Conservation (phyloP, 495 filamentous ascomycete species). For the Penicillium roqueforti region DNA sequence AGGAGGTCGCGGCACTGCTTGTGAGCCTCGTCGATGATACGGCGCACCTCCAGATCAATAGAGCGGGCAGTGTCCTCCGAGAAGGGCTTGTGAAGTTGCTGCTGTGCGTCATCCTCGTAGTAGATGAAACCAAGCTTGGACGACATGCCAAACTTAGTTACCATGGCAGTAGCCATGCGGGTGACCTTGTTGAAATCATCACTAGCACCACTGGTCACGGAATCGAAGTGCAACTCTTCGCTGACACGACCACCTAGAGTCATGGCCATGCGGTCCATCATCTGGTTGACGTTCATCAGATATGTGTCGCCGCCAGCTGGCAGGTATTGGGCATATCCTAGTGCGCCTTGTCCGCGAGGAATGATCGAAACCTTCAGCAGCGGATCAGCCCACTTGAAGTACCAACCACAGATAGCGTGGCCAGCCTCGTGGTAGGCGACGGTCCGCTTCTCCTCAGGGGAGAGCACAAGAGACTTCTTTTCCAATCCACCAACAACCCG, state of each 20-base stretch:
- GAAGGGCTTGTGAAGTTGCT: conserved; percentile 88
- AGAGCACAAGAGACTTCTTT: conserved; percentile 90
- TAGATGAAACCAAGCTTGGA: conserved; percentile 85
- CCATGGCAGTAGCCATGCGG: conserved; percentile 90
- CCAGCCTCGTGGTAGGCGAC: conserved; percentile 98
- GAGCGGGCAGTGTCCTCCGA: conserved; percentile 86
- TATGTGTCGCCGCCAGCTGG: conserved; percentile 79
- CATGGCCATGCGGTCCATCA: conserved; percentile 99
- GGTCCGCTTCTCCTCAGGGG: conserved; percentile 86
- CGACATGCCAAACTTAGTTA: conserved; percentile 97
- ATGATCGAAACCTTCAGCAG: conserved; percentile 98
- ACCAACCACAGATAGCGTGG: conserved; percentile 98
- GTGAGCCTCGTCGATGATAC: conserved; percentile 88
- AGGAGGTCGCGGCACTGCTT: conserved; percentile 82
- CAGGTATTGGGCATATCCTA: conserved; percentile 97
- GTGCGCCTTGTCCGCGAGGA: conserved; percentile 84
- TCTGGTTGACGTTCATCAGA: conserved; percentile 88
- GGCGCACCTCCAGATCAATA: conserved; percentile 85
- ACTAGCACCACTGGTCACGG: conserved; percentile 86
- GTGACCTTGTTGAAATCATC: conserved; percentile 99
- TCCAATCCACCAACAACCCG: conserved; percentile 94
- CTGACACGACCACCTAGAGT: conserved; percentile 90
- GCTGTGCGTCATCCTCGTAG: conserved; percentile 75
- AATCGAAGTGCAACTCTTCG: conserved; percentile 94
- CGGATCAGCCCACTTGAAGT: conserved; percentile 91